Evolutionary conservation across 2,329 filamentous ascomycete genomes (phyloP).

Genomic region (Stagonosporopsis tanaceti): DNA sequence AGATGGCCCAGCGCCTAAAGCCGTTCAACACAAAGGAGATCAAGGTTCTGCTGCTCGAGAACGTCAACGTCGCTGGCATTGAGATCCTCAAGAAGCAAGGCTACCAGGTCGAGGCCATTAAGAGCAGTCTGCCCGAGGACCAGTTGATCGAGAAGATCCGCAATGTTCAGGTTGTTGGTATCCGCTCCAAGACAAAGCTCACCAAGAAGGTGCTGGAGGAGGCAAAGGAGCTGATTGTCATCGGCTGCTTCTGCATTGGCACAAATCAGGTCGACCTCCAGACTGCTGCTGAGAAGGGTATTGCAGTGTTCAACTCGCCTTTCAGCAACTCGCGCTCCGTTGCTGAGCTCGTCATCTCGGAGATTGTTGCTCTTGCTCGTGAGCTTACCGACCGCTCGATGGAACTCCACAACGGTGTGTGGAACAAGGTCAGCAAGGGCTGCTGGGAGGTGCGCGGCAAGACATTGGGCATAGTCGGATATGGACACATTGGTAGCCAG

Average conservation of each 20-base stretch:
- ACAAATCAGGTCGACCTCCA: slow-evolving; percentile 94
- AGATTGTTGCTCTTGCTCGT: slow-evolving; percentile 90
- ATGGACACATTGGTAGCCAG: slow-evolving; percentile 96
- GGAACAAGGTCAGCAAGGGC: slow-evolving; percentile 96
- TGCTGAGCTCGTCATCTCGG: slow-evolving; percentile 91
- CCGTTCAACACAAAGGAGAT: slow-evolving; percentile 96
- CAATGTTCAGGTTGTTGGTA: slow-evolving; percentile 96
- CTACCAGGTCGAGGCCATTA: slow-evolving; percentile 93
- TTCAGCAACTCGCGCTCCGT: slow-evolving; percentile 98
- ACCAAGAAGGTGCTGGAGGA: slow-evolving; percentile 83
- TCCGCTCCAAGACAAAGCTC: slow-evolving; percentile 97
- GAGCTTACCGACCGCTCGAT: slow-evolving; percentile 92
- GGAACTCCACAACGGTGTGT: slow-evolving; percentile 92
- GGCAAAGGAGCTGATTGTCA: slow-evolving; percentile 92
- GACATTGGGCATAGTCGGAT: slow-evolving; percentile 94
- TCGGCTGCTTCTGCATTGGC: slow-evolving; percentile 98
- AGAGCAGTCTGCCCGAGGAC: slow-evolving; percentile 88
- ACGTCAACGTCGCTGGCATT: slow-evolving; percentile 89
- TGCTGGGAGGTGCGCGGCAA: slow-evolving; percentile 99
- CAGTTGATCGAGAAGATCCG: slow-evolving; percentile 98
- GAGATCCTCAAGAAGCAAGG: slow-evolving; percentile 85
- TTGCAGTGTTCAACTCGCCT: slow-evolving; percentile 98
- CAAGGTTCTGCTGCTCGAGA: slow-evolving; percentile 94
- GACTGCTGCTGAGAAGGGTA: slow-evolving; percentile 82
- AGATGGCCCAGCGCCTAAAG: slow-evolving; percentile 77